Evolutionary conservation across 1,284 basidiomycete species (phyloP), one percentile per base, ranked within the genome.

Genomic region (Peniophora sp.): DNA sequence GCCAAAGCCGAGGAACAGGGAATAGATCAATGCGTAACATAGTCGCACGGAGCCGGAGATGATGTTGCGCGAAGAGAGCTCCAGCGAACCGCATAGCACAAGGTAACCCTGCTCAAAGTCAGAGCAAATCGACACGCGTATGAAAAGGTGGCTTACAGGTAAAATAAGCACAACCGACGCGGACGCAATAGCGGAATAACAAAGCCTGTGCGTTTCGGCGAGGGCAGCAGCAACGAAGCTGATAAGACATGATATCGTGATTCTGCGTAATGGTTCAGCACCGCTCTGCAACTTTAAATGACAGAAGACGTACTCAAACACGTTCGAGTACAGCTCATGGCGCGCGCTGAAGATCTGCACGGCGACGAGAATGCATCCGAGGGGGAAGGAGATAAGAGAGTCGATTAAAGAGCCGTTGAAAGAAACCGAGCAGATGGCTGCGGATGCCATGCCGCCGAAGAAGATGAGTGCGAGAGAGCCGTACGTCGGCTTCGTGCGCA

Each of bases 111-210:
- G 62, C 51, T 19, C 11, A 39, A 56, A 11, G 34, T 41, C 22
- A 25, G 14, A 11, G n/a, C 14, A 44, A 20, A 10, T 38, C 9
- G 22, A 35, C 47, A 5, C 6, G 12, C 27, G 27, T 32, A 24
- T 22, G 19, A 22, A 27, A n/a, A 35, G 44, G 3, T 8, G 14
- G 69, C 79, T 61, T 63, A 85, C 83, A 12, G 90, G 93, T 3
- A 96, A 74, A 59, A 96, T 96, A 49, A 94, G 75, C 3, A 95
- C 92, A 53, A 95, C 85, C 2, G 90, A 87, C n/a, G 82, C 80
- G 3, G 89, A 91, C 0, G 90, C 88, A 51, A 96, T 74, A 1
- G 92, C 86, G 2, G 91, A 85, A 63, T 92, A 96, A 69, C 93
- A 96, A 56, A 95, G 87, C 50, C 76, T 71, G 20, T 73, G 67